These are phyloP conservation scores for Pythium vanterpoolii DNA, from an alignment of 352 stramenopile genomes.

Conservation along the genomic window DNA sequence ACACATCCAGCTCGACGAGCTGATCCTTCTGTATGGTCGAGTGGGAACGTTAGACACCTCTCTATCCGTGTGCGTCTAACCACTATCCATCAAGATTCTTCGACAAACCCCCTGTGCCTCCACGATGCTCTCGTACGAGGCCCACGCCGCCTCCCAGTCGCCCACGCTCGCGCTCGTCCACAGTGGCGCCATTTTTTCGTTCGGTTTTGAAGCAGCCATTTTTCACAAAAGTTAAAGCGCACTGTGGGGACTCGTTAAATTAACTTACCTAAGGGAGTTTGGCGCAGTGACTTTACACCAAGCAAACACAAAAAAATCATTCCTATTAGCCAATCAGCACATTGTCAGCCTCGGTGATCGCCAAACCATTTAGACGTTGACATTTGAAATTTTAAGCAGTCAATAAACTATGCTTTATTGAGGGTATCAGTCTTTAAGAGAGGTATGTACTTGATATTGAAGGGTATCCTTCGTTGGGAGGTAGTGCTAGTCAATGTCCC, in stretches of 20 bases:
- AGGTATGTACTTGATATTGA: background rate
- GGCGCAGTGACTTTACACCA: background rate
- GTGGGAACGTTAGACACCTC: background rate
- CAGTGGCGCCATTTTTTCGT: slow-evolving; percentile 10
- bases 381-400: background rate
- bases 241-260: slow-evolving; percentile 3
- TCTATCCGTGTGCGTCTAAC: background rate
- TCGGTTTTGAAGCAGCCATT: background rate
- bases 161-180: slow-evolving; percentile 14
- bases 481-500: background rate
- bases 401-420: background rate
- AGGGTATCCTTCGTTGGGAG: background rate
- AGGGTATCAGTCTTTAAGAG: background rate
- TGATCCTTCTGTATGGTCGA: slow-evolving; percentile 42
- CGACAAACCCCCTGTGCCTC: slow-evolving; percentile 32
- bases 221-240: slow-evolving; percentile 16
- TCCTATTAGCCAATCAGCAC: background rate
- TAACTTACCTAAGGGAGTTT: background rate
- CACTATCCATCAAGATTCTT: background rate
- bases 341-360: background rate
- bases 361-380: too few relatives aligned
- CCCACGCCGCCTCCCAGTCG: slow-evolving; percentile 37
- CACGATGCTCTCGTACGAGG: slow-evolving; percentile 40
- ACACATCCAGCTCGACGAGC: slow-evolving; percentile 53
- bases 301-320: background rate